Evolutionary conservation across 2,329 filamentous ascomycete species (phyloP).

Genomic region (Hypocrella siamensis): DNA sequence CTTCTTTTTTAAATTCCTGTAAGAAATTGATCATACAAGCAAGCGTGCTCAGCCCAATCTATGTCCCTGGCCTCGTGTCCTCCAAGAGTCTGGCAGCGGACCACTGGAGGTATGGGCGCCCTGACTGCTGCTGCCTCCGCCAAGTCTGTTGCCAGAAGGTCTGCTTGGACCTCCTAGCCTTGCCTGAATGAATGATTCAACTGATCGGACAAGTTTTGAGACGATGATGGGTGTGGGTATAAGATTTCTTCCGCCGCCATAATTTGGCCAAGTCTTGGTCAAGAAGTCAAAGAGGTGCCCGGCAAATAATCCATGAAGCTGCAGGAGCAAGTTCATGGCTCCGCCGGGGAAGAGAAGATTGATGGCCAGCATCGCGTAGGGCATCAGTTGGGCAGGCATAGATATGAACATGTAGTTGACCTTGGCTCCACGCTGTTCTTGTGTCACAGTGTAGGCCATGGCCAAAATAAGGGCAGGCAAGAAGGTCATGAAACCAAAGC

Average conservation of each 20-base stretch:
- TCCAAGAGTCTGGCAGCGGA: conserved; percentile 48
- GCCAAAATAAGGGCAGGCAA: conserved; percentile 58
- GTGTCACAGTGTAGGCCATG: conserved; percentile 67
- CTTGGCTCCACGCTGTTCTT: conserved; percentile 67
- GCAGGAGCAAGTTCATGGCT: conserved; percentile 37
- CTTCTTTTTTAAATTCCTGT: neutral
- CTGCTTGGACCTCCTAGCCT: conserved; percentile 38
- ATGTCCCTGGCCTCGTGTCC: conserved; percentile 43
- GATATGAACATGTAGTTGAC: conserved; percentile 69
- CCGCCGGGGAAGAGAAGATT: conserved; percentile 52
- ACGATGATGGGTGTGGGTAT: conserved; percentile 61
- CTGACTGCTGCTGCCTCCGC: conserved; percentile 4
- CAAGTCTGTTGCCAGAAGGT: conserved; percentile 17
- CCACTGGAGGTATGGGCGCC: conserved; percentile 26
- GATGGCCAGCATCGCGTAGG: conserved; percentile 62
- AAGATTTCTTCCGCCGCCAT: conserved; percentile 67
- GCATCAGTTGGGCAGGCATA: conserved; percentile 68
- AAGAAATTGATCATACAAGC: neutral
- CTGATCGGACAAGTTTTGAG: conserved; percentile 44
- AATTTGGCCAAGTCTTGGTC: conserved; percentile 73
- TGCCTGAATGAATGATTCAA: conserved; percentile 6
- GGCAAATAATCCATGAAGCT: conserved; percentile 66
- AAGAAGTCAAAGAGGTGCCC: conserved; percentile 88
- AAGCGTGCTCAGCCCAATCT: conserved; percentile 37
- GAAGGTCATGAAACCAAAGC: conserved; percentile 26